A percentile compares a stretch with the other conserved stretches of the same genome.
Conservation (phyloP, 176 grass and related monocot genomes). For the Poa pratensis region DNA sequence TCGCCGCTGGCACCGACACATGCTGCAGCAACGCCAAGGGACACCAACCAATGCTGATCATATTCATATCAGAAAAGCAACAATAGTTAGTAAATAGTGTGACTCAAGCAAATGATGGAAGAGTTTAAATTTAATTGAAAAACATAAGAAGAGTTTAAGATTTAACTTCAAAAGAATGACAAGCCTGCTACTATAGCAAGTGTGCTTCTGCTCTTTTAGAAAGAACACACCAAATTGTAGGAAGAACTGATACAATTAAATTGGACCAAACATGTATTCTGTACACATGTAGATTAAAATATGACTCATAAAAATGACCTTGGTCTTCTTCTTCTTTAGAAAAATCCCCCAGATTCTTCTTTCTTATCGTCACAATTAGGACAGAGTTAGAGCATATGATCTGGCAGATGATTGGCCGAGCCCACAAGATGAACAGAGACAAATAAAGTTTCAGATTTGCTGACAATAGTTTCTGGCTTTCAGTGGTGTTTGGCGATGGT, state of each 20-base stretch:
- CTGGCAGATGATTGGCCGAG: too few species aligned
- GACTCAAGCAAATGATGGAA: constrained; percentile 24
- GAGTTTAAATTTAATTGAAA: background rate
- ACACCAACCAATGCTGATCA: constrained; percentile 77
- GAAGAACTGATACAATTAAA: background rate
- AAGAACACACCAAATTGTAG: constrained; percentile 15
- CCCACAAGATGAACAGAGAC: too few species aligned
- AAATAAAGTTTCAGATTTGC: too few species aligned
- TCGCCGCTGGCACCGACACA: too few species aligned
- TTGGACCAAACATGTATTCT: background rate
- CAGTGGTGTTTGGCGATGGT: too few species aligned
- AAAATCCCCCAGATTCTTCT: too few species aligned
- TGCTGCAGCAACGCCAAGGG: too few species aligned
- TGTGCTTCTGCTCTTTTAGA: background rate
- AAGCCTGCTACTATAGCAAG: constrained; percentile 11
- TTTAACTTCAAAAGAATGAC: constrained; percentile 11
- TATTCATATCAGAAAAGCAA: constrained; percentile 49
- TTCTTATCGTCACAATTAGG: too few species aligned
- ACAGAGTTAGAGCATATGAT: too few species aligned
- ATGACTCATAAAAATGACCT: too few species aligned
- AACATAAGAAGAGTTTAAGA: background rate
- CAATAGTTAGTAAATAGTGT: constrained; percentile 5
- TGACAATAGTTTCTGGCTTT: too few species aligned
- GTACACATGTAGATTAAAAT: constrained; percentile 1
- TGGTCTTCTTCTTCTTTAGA: too few species aligned